phyloP scores from a whole-genome alignment of 352 stramenopile species.

The Phytophthora tubulina region DNA sequence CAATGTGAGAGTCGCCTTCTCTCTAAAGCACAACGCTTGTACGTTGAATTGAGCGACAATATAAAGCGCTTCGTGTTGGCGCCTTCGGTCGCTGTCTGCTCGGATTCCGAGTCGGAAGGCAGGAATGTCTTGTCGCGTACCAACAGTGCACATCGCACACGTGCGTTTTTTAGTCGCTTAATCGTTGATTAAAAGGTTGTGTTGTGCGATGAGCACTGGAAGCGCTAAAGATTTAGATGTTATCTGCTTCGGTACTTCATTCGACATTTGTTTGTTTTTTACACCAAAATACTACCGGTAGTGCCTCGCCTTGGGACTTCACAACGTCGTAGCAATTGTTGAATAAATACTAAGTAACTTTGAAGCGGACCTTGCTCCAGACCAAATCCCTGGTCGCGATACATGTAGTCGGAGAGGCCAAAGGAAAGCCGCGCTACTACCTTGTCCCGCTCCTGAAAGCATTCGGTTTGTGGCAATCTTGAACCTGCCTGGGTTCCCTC shows the following conservation, averaged over 20 bases:
- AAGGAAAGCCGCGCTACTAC: neutral
- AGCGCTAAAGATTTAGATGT: no score
- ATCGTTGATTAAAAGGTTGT: neutral
- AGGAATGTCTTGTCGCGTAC: neutral
- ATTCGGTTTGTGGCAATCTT: neutral
- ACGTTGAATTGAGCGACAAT: neutral
- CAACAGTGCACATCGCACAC: neutral
- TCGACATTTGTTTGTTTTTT: no score
- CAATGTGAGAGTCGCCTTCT: neutral
- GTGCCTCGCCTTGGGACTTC: no score
- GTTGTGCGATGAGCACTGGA: no score
- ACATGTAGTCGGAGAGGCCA: neutral
- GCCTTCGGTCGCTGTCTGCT: neutral
- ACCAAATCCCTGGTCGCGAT: neutral
- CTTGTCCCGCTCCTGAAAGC: neutral
- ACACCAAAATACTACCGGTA: no score
- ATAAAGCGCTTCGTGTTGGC: neutral
- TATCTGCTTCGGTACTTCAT: no score
- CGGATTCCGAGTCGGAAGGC: neutral
- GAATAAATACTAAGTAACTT: no score
- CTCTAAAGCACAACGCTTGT: neutral
- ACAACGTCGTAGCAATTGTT: no score
- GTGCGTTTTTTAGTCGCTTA: slow-evolving; percentile 11
- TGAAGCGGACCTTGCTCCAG: no score
- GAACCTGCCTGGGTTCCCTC: neutral